These are phyloP conservation scores for Hibiscus trionum DNA, from an alignment of 345 rosid genomes.

Conservation along the genomic window DNA sequence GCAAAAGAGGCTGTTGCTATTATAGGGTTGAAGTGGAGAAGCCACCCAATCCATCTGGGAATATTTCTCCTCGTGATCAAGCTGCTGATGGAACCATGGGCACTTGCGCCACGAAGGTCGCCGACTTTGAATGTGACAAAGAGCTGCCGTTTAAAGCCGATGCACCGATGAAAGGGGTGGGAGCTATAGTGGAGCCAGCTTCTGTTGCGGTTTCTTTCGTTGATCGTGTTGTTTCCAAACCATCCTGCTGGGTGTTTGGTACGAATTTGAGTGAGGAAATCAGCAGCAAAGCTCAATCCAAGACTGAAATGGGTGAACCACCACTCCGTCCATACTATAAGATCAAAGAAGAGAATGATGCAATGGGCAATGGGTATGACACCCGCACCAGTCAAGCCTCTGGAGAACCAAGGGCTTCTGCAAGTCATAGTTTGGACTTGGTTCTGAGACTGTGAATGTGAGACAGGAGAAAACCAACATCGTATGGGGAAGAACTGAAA, in stretches of 20 bases:
- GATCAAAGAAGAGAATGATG: background rate
- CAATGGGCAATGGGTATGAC: too few relatives aligned
- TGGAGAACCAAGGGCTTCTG: too few relatives aligned
- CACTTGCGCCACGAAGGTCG: background rate
- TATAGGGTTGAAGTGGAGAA: constrained; percentile 1
- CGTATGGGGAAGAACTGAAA: too few relatives aligned
- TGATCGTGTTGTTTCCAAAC: background rate
- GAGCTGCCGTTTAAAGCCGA: background rate
- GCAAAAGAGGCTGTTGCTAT: background rate
- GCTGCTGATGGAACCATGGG: too few relatives aligned
- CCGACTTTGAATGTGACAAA: background rate
- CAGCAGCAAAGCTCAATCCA: background rate
- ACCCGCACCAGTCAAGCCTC: too few relatives aligned
- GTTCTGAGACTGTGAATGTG: too few relatives aligned
- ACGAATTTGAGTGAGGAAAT: background rate
- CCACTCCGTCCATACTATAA: background rate
- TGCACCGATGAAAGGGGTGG: background rate
- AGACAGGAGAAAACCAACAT: too few relatives aligned
- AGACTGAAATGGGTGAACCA: background rate
- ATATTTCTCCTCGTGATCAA: background rate
- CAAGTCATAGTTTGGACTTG: too few relatives aligned
- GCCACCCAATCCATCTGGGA: background rate
- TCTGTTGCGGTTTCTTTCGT: background rate
- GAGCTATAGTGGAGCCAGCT: background rate
- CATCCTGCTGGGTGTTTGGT: background rate